Conservation (phyloP, 1,139 yeast genomes). For the Ogataea hybrid region DNA sequence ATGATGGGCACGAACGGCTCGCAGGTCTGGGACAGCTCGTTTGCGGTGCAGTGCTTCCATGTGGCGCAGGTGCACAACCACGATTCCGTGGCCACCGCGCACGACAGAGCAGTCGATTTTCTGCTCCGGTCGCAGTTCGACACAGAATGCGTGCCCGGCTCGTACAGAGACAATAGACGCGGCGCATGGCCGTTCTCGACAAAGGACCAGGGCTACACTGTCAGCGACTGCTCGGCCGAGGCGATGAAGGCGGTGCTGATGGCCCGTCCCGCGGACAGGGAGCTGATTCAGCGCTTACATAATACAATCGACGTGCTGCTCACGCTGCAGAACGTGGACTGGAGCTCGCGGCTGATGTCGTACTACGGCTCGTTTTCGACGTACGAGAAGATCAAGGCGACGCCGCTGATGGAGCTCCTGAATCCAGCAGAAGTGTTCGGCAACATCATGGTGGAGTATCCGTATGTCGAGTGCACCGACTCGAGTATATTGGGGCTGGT, state of each 20-base stretch:
- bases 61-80: slow-evolving; percentile 75
- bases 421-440: slow-evolving; percentile 99
- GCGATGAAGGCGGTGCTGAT: slow-evolving; percentile 90
- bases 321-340: slow-evolving; percentile 69
- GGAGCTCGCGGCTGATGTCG: slow-evolving; percentile 36
- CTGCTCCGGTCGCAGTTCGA: slow-evolving; percentile 82
- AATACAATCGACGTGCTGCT: slow-evolving; percentile 73
- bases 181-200: slow-evolving; percentile 99
- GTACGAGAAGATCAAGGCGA: slow-evolving; percentile 83
- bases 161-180: slow-evolving; percentile 75
- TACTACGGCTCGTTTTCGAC: slow-evolving; percentile 93
- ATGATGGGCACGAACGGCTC: slow-evolving; percentile 98
- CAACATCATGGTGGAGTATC: slow-evolving; percentile 97
- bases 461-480: slow-evolving; percentile 97
- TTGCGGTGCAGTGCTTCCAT: slow-evolving; percentile 80
- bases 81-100: slow-evolving; percentile 62
- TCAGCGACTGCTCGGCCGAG: slow-evolving; percentile 96
- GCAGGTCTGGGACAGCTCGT: slow-evolving; percentile 96
- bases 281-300: slow-evolving; percentile 50
- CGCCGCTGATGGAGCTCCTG: slow-evolving; percentile 68
- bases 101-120: slow-evolving; percentile 65
- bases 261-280: slow-evolving; percentile 69
- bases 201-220: slow-evolving; percentile 93
- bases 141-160: slow-evolving; percentile 72
- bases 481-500: slow-evolving; percentile 88